Base-by-base conservation (phyloP, 1,284 basidiomycete species). In the Leucoagaricus sp. region DNA sequence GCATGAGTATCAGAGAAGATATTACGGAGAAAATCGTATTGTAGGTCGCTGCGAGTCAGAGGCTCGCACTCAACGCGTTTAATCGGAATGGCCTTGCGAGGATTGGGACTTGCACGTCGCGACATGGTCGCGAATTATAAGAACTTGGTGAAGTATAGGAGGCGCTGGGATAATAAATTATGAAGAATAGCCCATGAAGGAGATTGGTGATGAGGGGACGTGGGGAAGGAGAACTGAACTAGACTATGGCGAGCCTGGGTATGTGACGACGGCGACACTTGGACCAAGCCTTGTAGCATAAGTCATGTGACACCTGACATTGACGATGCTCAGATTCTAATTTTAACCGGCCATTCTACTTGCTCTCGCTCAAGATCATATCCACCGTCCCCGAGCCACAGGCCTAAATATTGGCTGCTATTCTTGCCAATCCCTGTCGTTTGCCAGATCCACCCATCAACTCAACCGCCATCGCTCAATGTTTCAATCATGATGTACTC, bases 1-100 rank as follows among this genome's bases (percentile, higher is more conserved):
- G 79, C 72, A 59, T 84, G 68, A 4, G 65, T 65, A 65, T 81
- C 74, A 53, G 75, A 72, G 71, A 93, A 93, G 61, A 93, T 81
- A 65, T 77, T 74, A 62, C 82, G 72, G 53, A 94, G 82, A 38
- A 93, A 76, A 67, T 90, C 87, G 69, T 84, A 90, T 72, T 93
- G 89, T 54, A 92, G 80, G 71, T 92, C 90, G 54, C 74, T 73
- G 46, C 86, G 78, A 58, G 78, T 83, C 50, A 87, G 72, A 36
- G 84, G 81, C 64, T 86, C 82, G 26, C 82, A 83, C 64, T 87
- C 85, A 50, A 69, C 73, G 64, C 79, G 80, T 70, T 86, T 85
- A 65, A 86, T 79, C 54, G 75, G 69, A 29, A 73, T 58, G 19
- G 65, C 63, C 60, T 69, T 67, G 44, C 70, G 70, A 34, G 47